These are phyloP conservation scores for Aspergillus chevalieri DNA, from an alignment of 2,329 filamentous ascomycete genomes.

Conservation along the genomic window DNA sequence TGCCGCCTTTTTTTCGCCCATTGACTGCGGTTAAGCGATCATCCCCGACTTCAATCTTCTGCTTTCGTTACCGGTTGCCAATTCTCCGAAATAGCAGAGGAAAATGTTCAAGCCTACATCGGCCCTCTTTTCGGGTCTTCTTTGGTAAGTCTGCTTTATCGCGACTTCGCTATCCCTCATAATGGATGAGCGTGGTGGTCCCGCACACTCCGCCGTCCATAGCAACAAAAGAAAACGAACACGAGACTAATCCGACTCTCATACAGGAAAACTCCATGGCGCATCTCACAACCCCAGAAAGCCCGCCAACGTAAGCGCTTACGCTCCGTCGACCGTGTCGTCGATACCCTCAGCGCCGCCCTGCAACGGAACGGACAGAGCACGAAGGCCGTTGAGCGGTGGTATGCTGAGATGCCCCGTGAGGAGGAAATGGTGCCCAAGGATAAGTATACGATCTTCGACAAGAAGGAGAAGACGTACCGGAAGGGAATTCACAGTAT, in stretches of 20 bases:
- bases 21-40: no score
- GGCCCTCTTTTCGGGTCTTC: constrained; percentile 68
- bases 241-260: no score
- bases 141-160: constrained; percentile 56
- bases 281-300: constrained; percentile 87
- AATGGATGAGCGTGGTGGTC: constrained; percentile 9
- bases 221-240: neutral
- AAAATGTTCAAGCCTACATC: constrained; percentile 80
- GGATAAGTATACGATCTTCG: constrained; percentile 98
- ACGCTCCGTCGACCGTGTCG: constrained; percentile 78
- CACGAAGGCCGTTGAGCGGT: constrained; percentile 72
- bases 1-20: constrained; percentile 13
- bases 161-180: neutral
- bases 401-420: constrained; percentile 93
- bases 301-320: constrained; percentile 76
- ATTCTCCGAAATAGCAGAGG: constrained; percentile 8
- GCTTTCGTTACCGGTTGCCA: neutral
- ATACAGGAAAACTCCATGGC: constrained; percentile 88
- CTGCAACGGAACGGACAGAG: constrained; percentile 65
- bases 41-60: no score
- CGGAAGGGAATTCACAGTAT: constrained; percentile 95
- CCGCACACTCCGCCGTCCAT: neutral
- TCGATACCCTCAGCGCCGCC: constrained; percentile 73
- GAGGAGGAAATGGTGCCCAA: constrained; percentile 92
- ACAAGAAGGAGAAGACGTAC: constrained; percentile 91